A percentile compares a stretch with the other conserved stretches of the same genome.
Conservation (phyloP, 139 green algal genomes). For the Chlamydomonas sp. region DNA sequence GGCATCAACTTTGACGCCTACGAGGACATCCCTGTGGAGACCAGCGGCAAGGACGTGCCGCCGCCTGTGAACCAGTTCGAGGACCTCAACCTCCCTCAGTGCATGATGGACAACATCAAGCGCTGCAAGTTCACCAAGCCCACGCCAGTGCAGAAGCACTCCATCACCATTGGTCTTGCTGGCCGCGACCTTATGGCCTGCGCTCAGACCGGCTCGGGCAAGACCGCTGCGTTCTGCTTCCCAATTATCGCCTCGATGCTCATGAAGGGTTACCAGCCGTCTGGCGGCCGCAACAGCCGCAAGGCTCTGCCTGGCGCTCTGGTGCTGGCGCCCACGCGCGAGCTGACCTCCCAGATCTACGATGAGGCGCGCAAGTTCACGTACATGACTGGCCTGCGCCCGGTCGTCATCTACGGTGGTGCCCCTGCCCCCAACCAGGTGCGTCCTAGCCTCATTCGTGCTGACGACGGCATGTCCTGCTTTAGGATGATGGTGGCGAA, state of each 20-base stretch:
- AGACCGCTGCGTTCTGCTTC: constrained; percentile 99
- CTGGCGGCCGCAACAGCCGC: constrained; percentile 54
- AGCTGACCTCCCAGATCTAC: constrained; percentile 94
- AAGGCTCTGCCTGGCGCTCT: constrained; percentile 93
- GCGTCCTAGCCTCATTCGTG: background rate
- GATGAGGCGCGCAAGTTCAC: constrained; percentile 96
- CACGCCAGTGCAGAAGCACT: constrained; percentile 97
- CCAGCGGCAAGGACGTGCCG: constrained; percentile 86
- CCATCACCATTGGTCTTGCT: constrained; percentile 94
- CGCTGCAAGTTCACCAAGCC: constrained; percentile 98
- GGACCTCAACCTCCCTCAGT: constrained; percentile 81
- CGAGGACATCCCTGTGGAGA: constrained; percentile 98
- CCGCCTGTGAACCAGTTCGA: constrained; percentile 87
- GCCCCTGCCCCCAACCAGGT: constrained; percentile 92
- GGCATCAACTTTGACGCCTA: constrained; percentile 99
- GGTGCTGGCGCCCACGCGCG: constrained; percentile 92
- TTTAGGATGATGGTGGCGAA: background rate
- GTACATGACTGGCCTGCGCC: constrained; percentile 90
- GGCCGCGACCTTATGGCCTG: constrained; percentile 97
- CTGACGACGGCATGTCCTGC: too few relatives aligned
- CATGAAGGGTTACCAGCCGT: constrained; percentile 67
- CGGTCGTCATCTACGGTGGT: constrained; percentile 96
- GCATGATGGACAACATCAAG: constrained; percentile 89
- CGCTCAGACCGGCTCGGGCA: constrained; percentile 94
- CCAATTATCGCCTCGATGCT: constrained; percentile 96